Evolutionary conservation across 148 eudicot species (phyloP), one percentile per base, ranked within the genome.

Genomic region (Pharnaceum exiguum): DNA sequence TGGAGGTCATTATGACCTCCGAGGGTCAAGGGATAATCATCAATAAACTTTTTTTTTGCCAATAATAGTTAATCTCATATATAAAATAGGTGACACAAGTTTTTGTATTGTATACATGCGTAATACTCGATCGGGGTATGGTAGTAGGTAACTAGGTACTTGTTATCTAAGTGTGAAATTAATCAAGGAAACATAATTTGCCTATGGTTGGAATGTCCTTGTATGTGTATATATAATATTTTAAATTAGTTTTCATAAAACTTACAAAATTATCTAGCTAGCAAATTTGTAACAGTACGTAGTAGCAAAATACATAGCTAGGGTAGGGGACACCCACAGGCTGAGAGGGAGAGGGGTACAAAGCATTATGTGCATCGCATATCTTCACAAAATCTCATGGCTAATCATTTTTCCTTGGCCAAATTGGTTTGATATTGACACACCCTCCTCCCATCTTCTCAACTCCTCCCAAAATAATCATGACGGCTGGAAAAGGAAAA

Each of bases 311-410:
- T 15, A 17, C 21, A 32, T 59, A 30, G 52, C 6, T 15, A 12
- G 5, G 22, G 39, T 19, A 13, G 53, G 27, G 69, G 19, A 56
- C n/a, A n/a, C n/a, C n/a, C n/a, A n/a, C n/a, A n/a, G n/a, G n/a
- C n/a, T 35, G 37, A 66, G 63, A 57, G n/a, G 50, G 33, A 39
- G 51, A 49, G 50, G 40, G 11, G 54, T 13, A 37, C 5, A 21
- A 22, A 57, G 63, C 42, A 10, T 38, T 28, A n/a, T n/a, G n/a
- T n/a, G n/a, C n/a, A n/a, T n/a, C 7, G 64, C 51, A 45, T 50
- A 67, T 67, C 71, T 45, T 67, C 38, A 19, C 59, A 59, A 59
- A 67, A 67, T 67, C 71, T 59, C 22, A 59, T 30, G 65, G 49
- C 58, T 67, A 67, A 67, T 67, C 59, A 59, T 67, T 59, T n/a